These are phyloP conservation scores for Pseudopithomyces chartarum DNA, from an alignment of 2,329 filamentous ascomycete genomes.

Conservation along the genomic window DNA sequence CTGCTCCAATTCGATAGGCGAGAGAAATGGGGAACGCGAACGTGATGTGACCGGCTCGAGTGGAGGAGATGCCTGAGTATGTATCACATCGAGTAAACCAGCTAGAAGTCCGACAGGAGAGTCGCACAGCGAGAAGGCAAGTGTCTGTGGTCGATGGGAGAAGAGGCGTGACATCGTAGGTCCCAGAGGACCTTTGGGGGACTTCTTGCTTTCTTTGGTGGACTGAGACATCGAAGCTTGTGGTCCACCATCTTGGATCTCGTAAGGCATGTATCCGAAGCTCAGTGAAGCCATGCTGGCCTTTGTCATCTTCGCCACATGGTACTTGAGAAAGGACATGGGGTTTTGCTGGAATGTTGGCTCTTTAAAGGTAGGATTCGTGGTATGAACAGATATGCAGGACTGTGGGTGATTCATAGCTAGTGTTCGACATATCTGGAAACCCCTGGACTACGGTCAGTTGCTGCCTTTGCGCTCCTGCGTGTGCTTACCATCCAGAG, in stretches of 20 bases:
- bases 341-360: conserved; percentile 55
- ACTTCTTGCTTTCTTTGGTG: not conserved
- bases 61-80: conserved; percentile 23
- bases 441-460: conserved; percentile 43
- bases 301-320: conserved; percentile 51
- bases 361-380: conserved; percentile 60
- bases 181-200: not conserved
- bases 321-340: conserved; percentile 61
- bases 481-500: conserved; percentile 50
- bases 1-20: conserved; percentile 35
- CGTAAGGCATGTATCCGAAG: conserved; percentile 62
- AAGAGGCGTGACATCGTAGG: conserved; percentile 29
- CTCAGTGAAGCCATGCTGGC: conserved; percentile 52
- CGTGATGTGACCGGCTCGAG: conserved; percentile 20
- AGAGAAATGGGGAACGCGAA: conserved; percentile 37
- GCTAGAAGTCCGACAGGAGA: conserved; percentile 44
- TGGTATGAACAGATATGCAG: conserved; percentile 65
- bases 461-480: not conserved
- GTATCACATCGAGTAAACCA: conserved; percentile 37
- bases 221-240: not conserved
- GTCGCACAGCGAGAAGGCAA: conserved; percentile 45
- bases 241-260: conserved; percentile 44
- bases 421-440: conserved; percentile 51
- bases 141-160: conserved; percentile 41
- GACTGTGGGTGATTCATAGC: conserved; percentile 54